phyloP scores from a whole-genome alignment of 345 rosid genomes.

The Lagerstroemia speciosa region DNA sequence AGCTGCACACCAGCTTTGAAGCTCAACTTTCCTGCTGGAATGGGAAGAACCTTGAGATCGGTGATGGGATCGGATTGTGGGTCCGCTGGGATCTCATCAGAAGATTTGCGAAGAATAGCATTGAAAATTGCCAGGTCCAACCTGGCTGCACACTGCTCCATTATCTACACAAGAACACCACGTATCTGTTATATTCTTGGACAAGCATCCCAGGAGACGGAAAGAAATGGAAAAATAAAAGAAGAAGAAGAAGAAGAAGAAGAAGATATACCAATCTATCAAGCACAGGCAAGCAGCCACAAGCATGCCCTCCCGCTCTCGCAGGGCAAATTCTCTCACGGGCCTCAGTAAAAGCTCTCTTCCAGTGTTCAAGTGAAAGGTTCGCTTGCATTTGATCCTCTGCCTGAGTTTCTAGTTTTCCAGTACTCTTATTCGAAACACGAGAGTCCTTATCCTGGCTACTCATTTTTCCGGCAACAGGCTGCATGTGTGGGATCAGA shows the following conservation, averaged over 20 bases:
- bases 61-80: constrained; percentile 92
- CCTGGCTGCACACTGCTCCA: constrained; percentile 92
- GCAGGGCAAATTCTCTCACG: constrained; percentile 89
- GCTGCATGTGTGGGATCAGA: constrained; percentile 90
- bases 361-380: constrained; percentile 80
- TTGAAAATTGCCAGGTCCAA: constrained; percentile 95
- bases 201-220: neutral
- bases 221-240: too few species aligned
- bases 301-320: constrained; percentile 77
- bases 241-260: neutral
- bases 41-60: constrained; percentile 77
- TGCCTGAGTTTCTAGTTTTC: constrained; percentile 17
- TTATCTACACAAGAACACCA: constrained; percentile 36
- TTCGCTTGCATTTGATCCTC: constrained; percentile 56
- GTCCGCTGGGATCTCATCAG: constrained; percentile 83
- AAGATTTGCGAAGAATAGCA: constrained; percentile 88
- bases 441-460: constrained; percentile 23
- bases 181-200: neutral
- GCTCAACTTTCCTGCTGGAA: constrained; percentile 69
- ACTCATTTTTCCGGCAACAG: constrained; percentile 33
- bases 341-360: constrained; percentile 81
- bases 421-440: constrained; percentile 38
- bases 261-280: constrained; percentile 52
- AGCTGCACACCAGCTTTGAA: constrained; percentile 84
- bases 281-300: constrained; percentile 77